A percentile compares a stretch with the other conserved stretches of the same genome.
Conservation (phyloP, 495 filamentous ascomycete species). For the Hypomontagnella submonticulosa region DNA sequence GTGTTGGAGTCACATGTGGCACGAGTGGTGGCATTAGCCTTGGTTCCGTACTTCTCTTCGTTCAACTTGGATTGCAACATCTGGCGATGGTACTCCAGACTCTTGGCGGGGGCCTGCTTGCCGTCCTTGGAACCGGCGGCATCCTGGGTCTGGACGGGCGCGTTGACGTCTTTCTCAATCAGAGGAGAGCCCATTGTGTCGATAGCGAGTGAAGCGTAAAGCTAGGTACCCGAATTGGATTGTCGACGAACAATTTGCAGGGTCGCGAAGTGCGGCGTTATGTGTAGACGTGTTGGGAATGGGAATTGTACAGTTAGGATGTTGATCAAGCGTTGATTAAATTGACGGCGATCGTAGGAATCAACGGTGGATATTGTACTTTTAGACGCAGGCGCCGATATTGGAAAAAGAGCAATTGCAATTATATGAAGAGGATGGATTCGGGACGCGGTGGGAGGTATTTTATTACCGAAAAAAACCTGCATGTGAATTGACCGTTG, state of each 20-base stretch:
- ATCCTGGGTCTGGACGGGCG: constrained; percentile 48
- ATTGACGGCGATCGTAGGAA: constrained; percentile 8
- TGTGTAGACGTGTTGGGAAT: not conserved
- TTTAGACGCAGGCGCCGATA: too few species aligned
- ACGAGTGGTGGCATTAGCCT: constrained; percentile 9
- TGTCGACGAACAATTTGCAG: constrained; percentile 1
- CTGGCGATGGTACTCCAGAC: constrained; percentile 84
- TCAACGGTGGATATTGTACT: too few species aligned
- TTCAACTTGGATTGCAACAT: constrained; percentile 77
- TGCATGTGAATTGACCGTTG: constrained; percentile 30
- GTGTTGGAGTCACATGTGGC: constrained; percentile 5
- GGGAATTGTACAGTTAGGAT: not conserved
- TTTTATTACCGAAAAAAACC: constrained; percentile 2
- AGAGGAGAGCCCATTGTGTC: constrained; percentile 56
- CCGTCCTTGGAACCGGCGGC: constrained; percentile 42
- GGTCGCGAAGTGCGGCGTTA: constrained; percentile 1
- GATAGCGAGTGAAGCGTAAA: not conserved
- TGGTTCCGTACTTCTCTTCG: constrained; percentile 68
- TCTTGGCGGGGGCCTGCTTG: constrained; percentile 61
- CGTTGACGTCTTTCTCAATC: constrained; percentile 68
- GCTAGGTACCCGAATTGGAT: not conserved
- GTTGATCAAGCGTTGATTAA: not conserved
- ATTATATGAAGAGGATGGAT: too few species aligned
- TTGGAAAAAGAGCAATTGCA: too few species aligned
- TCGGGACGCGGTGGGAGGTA: too few species aligned